Base-by-base conservation (phyloP, 2,329 filamentous ascomycete species). In the Gaeumannomyces tritici region DNA sequence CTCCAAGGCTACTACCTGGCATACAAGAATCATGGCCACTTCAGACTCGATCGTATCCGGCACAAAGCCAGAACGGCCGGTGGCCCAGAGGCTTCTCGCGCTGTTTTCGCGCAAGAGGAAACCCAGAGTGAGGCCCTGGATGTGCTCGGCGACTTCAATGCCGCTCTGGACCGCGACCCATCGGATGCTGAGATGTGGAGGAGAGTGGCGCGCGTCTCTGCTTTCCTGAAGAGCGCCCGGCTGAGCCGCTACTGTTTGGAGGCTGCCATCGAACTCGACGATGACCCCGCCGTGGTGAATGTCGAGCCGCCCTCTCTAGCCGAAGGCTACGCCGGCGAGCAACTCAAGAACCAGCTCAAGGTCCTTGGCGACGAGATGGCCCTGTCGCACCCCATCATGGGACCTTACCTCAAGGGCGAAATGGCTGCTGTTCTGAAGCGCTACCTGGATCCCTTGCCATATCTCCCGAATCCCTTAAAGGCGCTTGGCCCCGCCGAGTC, bases 1-100 rank as follows among this genome's bases (percentile, higher is more conserved):
- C 88, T 91, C 0, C 93, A 97, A 70, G 92, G 96, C 13, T 81
- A 98, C 26, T 97, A 96, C 70, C 83, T 99, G 9, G 90, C 93
- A 1, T 91, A 96, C 79, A 99, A 98, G 74, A 99, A 98, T 69
- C 88, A 93, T 75, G 95, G 92, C 55, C 91, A 98, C 70, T 97
- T 96, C 71, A 79, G 89, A 63, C 79, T 99, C n/a, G 93, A 99
- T 72, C 79, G 77, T 63, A 84, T 89, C 67, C 86, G 80, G 68
- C 77, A 84, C 73, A 77, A 13, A 76, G 76, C 33, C 65, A 67
- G 3, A 64, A 55, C 55, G 28, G 60, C 60, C 9, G 55, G 33
- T 26, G 29, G 21, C 6, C n/a, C 55, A 2, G 26, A 18, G 13
- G 42, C 42, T n/a, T 51, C 42, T 21, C 42, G 42, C 21, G 42